These are phyloP conservation scores for Penicillium paxilli DNA, from an alignment of 495 filamentous ascomycete species.

Conservation along the genomic window DNA sequence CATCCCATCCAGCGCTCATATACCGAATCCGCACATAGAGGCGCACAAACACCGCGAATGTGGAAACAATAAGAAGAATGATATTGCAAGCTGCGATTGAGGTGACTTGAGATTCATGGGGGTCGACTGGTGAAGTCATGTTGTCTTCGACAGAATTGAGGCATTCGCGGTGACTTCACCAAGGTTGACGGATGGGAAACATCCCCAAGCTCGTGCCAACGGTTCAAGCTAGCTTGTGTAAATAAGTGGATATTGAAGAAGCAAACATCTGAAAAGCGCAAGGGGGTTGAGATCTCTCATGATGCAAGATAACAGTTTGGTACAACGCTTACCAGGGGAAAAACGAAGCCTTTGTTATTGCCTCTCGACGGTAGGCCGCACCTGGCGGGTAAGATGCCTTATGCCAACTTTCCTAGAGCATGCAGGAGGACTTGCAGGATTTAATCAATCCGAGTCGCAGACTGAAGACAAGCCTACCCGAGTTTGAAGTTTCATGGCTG, in stretches of 20 bases:
- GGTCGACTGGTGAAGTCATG: background rate
- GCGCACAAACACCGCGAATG: conserved; percentile 3
- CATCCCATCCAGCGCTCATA: background rate
- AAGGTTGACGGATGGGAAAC: background rate
- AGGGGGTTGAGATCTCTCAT: background rate
- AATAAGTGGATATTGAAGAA: background rate
- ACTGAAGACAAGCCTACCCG: too few relatives aligned
- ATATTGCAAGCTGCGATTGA: conserved; percentile 10
- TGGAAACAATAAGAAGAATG: conserved; percentile 1
- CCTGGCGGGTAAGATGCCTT: too few relatives aligned
- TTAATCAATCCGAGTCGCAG: too few relatives aligned
- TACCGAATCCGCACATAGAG: conserved; percentile 7
- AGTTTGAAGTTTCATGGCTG: background rate
- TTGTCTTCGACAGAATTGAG: background rate
- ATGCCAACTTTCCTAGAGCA: too few relatives aligned
- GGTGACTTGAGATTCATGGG: conserved; percentile 2
- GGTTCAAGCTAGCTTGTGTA: background rate
- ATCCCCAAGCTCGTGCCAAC: background rate
- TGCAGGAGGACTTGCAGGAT: too few relatives aligned
- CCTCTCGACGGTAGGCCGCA: too few relatives aligned
- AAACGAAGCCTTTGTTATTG: too few relatives aligned
- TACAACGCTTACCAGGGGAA: too few relatives aligned
- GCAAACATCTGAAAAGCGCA: background rate
- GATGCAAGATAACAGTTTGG: background rate
- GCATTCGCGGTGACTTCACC: background rate